phyloP scores from a whole-genome alignment of 208 protist species.

The Wallacemonas rigidus region DNA sequence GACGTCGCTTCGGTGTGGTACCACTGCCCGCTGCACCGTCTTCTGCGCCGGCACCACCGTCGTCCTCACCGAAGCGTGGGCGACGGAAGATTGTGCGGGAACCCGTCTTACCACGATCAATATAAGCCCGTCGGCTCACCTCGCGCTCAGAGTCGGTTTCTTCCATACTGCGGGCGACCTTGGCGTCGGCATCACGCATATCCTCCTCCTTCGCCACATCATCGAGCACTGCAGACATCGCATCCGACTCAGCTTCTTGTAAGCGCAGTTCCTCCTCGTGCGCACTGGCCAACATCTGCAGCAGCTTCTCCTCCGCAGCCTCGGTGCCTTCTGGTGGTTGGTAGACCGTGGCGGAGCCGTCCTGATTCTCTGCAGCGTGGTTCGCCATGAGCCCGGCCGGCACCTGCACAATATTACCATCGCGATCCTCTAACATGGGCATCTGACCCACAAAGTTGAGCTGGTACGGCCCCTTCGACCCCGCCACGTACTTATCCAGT shows the following conservation, averaged over 20 bases:
- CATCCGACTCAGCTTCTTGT: conserved; percentile 38
- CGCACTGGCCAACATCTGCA: conserved; percentile 77
- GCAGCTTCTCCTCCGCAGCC: conserved; percentile 71
- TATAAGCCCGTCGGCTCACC: conserved; percentile 81
- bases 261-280: conserved; percentile 80
- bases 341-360: conserved; percentile 61
- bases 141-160: conserved; percentile 83
- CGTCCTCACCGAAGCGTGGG: conserved; percentile 44
- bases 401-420: conserved; percentile 82
- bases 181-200: conserved; percentile 39
- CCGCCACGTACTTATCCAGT: conserved; percentile 87
- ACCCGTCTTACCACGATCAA: conserved; percentile 86
- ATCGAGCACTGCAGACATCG: conserved; percentile 66
- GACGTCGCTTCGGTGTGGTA: conserved; percentile 52
- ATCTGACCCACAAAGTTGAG: conserved; percentile 93
- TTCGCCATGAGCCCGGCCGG: conserved; percentile 71
- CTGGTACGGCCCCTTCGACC: conserved; percentile 70
- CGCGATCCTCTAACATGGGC: conserved; percentile 84
- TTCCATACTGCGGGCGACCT: conserved; percentile 87
- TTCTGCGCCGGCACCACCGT: conserved; percentile 12
- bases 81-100: conserved; percentile 78
- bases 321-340: conserved; percentile 57
- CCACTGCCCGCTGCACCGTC: conserved; percentile 6
- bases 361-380: conserved; percentile 74
- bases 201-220: conserved; percentile 82